These are phyloP conservation scores for Aureobasidium lini DNA, from an alignment of 2,329 filamentous ascomycete species.

Conservation along the genomic window DNA sequence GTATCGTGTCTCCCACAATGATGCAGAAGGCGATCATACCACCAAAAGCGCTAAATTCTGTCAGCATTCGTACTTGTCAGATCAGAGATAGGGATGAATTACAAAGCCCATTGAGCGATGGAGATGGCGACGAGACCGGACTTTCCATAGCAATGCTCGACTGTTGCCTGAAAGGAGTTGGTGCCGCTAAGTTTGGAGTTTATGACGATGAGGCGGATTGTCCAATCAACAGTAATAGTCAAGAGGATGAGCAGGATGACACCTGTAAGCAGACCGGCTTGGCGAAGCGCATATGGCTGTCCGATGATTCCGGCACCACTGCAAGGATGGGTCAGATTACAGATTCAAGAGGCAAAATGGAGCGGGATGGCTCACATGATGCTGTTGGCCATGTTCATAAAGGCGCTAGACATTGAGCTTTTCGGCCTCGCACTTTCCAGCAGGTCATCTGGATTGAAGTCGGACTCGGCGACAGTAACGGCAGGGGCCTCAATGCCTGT, in stretches of 20 bases:
- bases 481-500: constrained; percentile 79
- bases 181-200: constrained; percentile 95
- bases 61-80: neutral
- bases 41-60: constrained; percentile 65
- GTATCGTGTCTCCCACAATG: constrained; percentile 94
- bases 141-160: constrained; percentile 89
- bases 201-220: constrained; percentile 90
- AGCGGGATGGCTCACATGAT: constrained; percentile 57
- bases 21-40: constrained; percentile 98
- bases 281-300: constrained; percentile 91
- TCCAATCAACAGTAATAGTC: constrained; percentile 91
- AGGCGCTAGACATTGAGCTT: constrained; percentile 77
- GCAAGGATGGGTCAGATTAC: neutral
- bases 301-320: constrained; percentile 60
- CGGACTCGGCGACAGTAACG: constrained; percentile 59
- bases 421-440: constrained; percentile 64
- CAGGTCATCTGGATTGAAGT: constrained; percentile 51
- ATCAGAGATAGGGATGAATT: constrained; percentile 21
- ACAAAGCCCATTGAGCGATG: constrained; percentile 91
- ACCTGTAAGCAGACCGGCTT: constrained; percentile 80
- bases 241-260: constrained; percentile 68
- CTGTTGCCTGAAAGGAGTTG: constrained; percentile 89
- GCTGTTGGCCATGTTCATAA: constrained; percentile 99
- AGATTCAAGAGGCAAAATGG: neutral
- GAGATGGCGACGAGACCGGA: constrained; percentile 82